Conservation (phyloP, 2,329 filamentous ascomycete species). For the Zasmidium citrigriseum region DNA sequence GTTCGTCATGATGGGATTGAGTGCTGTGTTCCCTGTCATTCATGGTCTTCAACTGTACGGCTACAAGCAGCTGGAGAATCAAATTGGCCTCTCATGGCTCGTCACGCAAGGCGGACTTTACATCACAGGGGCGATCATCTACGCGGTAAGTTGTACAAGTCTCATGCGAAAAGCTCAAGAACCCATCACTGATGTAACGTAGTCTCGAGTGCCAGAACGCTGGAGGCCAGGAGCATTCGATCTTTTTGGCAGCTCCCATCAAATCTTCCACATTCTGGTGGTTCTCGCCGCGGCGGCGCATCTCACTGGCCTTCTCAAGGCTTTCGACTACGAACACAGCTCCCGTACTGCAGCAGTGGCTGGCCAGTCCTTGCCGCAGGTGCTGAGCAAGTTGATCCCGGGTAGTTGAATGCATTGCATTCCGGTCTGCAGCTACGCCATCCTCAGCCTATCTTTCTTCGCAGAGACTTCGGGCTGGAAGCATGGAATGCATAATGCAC, state of each 20-base stretch:
- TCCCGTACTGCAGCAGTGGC: conserved; percentile 10
- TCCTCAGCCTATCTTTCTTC: too few relatives aligned
- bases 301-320: conserved; percentile 75
- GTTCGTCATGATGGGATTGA: conserved; percentile 86
- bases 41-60: conserved; percentile 74
- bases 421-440: background rate
- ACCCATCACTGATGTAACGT: too few relatives aligned
- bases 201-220: conserved; percentile 81
- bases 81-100: conserved; percentile 81
- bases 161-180: too few relatives aligned
- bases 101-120: conserved; percentile 80
- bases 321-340: conserved; percentile 80
- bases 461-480: too few relatives aligned
- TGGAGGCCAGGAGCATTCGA: conserved; percentile 78
- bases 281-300: conserved; percentile 80
- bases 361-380: too few relatives aligned
- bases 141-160: conserved; percentile 81
- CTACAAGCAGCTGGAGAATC: conserved; percentile 62
- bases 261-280: conserved; percentile 92
- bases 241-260: conserved; percentile 90
- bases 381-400: background rate
- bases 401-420: background rate
- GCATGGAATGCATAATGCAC: too few relatives aligned
- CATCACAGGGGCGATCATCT: conserved; percentile 80
- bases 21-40: conserved; percentile 77